phyloP scores from a whole-genome alignment of 495 filamentous ascomycete genomes.

The Aspergillus ostianus region DNA sequence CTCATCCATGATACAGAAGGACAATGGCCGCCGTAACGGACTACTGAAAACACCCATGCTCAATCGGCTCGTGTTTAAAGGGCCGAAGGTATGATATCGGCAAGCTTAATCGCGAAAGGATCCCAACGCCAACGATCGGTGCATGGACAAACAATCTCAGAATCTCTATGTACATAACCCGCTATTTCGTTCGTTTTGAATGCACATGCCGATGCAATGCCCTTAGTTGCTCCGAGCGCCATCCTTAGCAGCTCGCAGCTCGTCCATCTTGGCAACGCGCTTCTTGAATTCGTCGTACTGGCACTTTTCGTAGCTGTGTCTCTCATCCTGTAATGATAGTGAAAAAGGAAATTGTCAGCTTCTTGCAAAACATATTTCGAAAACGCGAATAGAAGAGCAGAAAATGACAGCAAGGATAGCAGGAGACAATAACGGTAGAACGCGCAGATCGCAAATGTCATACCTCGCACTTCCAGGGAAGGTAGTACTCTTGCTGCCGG shows the following conservation, averaged over 20 bases:
- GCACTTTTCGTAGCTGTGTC: constrained; percentile 98
- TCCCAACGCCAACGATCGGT: constrained; percentile 40
- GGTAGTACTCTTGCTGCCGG: constrained; percentile 85
- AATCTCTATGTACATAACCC: constrained; percentile 49
- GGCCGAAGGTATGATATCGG: constrained; percentile 13
- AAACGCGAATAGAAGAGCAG: background rate
- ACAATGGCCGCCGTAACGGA: background rate
- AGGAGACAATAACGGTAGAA: background rate
- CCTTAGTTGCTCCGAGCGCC: constrained; percentile 84
- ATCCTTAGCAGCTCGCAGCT: constrained; percentile 82
- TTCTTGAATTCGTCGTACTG: constrained; percentile 99
- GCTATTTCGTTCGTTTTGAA: constrained; percentile 28
- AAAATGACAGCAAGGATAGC: background rate
- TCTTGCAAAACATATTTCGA: background rate
- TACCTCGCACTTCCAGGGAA: constrained; percentile 98
- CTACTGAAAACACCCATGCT: background rate
- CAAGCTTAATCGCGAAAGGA: constrained; percentile 18
- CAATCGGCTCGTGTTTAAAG: background rate
- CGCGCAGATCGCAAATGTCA: constrained; percentile 24
- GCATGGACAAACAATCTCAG: constrained; percentile 39
- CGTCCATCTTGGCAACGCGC: constrained; percentile 97
- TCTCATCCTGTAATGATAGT: constrained; percentile 64
- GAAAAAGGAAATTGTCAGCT: constrained; percentile 10
- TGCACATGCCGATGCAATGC: constrained; percentile 16
- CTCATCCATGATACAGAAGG: background rate